These are phyloP conservation scores for Salvia rosmarinus DNA, from an alignment of 257 asterid genomes.

Conservation along the genomic window DNA sequence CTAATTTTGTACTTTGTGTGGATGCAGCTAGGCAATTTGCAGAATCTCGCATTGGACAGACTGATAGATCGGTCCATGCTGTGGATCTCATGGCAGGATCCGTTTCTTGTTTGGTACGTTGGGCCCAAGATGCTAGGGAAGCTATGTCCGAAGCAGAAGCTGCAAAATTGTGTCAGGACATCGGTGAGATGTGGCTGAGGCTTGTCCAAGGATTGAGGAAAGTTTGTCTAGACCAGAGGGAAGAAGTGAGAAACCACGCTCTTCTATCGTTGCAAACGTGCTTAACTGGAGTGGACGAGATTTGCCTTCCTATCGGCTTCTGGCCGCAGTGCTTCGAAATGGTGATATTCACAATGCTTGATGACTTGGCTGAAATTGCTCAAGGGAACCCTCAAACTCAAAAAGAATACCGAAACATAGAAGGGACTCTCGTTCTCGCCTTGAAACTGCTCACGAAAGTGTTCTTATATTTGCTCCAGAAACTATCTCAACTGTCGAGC, in stretches of 20 bases:
- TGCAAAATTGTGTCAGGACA: conserved; percentile 68
- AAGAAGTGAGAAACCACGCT: conserved; percentile 94
- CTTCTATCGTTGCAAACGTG: conserved; percentile 71
- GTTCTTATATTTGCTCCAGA: conserved; percentile 56
- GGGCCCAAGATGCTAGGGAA: conserved; percentile 80
- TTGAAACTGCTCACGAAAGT: conserved; percentile 73
- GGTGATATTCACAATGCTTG: conserved; percentile 88
- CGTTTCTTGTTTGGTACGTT: conserved; percentile 60
- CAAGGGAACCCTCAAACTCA: conserved; percentile 88
- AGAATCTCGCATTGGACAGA: conserved; percentile 91
- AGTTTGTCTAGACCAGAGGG: conserved; percentile 92
- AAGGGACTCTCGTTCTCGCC: conserved; percentile 84
- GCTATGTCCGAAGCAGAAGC: conserved; percentile 72
- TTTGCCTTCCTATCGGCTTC: conserved; percentile 57
- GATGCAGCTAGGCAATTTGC: conserved; percentile 94
- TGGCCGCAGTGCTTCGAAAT: conserved; percentile 89
- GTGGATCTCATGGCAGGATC: conserved; percentile 87
- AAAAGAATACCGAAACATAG: conserved; percentile 84
- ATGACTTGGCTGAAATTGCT: conserved; percentile 83
- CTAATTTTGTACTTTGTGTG: conserved; percentile 71
- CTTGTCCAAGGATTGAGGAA: conserved; percentile 88
- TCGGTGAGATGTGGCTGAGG: conserved; percentile 97
- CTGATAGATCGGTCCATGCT: conserved; percentile 76
- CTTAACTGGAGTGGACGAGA: conserved; percentile 71
- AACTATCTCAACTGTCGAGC: conserved; percentile 62